Percentiles rank a stretch among this genome's conserved stretches.
phyloP scores from a whole-genome alignment of 345 rosid genomes.

The Citrus reticulata region DNA sequence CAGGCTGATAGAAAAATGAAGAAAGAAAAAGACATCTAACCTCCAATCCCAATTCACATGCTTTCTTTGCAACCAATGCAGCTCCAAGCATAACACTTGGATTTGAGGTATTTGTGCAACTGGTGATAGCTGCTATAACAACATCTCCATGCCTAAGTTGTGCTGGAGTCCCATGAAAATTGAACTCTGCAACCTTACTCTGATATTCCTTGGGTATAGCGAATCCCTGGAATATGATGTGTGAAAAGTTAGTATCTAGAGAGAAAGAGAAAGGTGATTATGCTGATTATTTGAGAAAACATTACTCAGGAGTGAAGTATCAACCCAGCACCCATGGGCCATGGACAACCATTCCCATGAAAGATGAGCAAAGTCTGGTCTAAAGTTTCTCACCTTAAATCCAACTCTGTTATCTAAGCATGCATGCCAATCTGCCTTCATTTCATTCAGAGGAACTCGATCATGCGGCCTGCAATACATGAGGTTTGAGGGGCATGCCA shows the following conservation, averaged over 20 bases:
- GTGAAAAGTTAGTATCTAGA: neutral
- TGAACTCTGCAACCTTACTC: constrained; percentile 60
- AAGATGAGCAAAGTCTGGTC: constrained; percentile 3
- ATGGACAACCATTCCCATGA: neutral
- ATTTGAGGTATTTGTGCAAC: constrained; percentile 97
- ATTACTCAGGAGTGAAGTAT: neutral
- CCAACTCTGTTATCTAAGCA: constrained; percentile 85
- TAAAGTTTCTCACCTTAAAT: constrained; percentile 61
- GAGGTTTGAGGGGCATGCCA: neutral
- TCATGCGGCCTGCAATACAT: constrained; percentile 73
- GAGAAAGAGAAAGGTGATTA: neutral
- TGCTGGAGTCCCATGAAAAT: constrained; percentile 60
- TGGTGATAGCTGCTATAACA: constrained; percentile 93
- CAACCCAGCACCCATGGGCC: neutral
- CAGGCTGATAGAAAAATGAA: neutral
- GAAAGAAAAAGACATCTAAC: constrained; percentile 36
- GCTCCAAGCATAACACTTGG: constrained; percentile 98
- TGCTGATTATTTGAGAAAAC: neutral
- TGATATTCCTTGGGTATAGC: constrained; percentile 82
- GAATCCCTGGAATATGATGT: constrained; percentile 55
- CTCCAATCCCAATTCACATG: constrained; percentile 84
- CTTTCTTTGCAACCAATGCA: constrained; percentile 92
- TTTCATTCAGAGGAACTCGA: constrained; percentile 77
- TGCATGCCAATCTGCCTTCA: constrained; percentile 95
- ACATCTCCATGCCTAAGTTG: constrained; percentile 83